Conservation (phyloP, 441 rosid species). For the Populus hybrid region DNA sequence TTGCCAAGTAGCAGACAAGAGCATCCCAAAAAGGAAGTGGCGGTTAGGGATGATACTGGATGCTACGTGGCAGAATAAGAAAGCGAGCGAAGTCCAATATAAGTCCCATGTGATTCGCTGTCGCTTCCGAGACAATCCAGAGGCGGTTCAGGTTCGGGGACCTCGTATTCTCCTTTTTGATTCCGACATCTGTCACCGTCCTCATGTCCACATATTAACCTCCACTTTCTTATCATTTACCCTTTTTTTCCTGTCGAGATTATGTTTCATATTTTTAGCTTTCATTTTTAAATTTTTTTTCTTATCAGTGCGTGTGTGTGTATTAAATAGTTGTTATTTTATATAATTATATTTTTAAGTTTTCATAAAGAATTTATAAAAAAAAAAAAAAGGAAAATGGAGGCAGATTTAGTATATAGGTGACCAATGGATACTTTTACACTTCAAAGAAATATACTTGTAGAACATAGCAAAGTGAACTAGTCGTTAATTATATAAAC, state of each 20-base stretch:
- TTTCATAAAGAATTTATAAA: no score
- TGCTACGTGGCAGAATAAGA: slow-evolving; percentile 27
- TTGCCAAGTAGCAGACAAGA: slow-evolving; percentile 8
- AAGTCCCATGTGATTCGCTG: slow-evolving; percentile 8
- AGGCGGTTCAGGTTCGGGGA: slow-evolving; percentile 13
- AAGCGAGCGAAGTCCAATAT: neutral
- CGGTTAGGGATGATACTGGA: neutral
- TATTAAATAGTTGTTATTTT: no score
- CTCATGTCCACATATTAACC: neutral
- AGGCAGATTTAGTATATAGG: no score
- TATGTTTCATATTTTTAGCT: neutral
- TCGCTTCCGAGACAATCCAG: slow-evolving; percentile 11
- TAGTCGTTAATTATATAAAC: no score
- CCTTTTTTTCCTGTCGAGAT: neutral
- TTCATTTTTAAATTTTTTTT: no score
- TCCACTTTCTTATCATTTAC: neutral
- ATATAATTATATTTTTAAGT: no score
- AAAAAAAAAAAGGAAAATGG: no score
- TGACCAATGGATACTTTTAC: no score
- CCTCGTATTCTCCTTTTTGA: slow-evolving; percentile 10
- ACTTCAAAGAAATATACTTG: no score
- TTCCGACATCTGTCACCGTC: slow-evolving; percentile 10
- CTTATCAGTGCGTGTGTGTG: no score
- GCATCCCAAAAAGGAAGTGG: neutral
- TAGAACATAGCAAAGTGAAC: no score